phyloP scores from a whole-genome alignment of 805 yeast species.

The Naumovozyma baii region DNA sequence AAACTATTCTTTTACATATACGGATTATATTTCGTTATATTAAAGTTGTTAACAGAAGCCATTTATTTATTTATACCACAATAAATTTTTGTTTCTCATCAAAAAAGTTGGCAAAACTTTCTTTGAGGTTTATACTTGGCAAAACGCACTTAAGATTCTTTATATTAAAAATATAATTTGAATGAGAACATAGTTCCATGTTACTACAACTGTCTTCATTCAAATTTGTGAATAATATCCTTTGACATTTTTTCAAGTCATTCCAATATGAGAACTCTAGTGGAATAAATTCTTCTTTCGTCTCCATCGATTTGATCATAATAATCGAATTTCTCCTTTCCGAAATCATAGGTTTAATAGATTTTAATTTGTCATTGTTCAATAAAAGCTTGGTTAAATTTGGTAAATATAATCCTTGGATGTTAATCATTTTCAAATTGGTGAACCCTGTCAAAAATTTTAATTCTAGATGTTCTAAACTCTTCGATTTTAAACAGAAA shows the following conservation, averaged over 20 bases:
- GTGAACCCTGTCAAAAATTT: conserved; percentile 8
- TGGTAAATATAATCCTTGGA: conserved; percentile 20
- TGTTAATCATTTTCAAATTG: conserved; percentile 6
- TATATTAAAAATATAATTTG: conserved; percentile 14
- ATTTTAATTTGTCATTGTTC: conserved; percentile 2
- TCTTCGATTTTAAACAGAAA: conserved; percentile 13
- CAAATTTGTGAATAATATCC: conserved; percentile 2
- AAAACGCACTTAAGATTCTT: conserved; percentile 10
- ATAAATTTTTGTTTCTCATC: conserved; percentile 18
- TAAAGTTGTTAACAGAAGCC: no score
- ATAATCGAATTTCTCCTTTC: conserved; percentile 6
- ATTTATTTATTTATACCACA: conserved; percentile 8
- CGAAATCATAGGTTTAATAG: conserved; percentile 3
- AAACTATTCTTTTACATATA: no score
- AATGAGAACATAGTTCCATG: neutral
- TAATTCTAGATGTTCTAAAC: conserved; percentile 13
- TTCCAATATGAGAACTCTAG: conserved; percentile 23
- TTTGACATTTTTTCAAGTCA: conserved; percentile 11
- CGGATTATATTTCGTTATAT: no score
- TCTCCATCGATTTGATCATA: conserved; percentile 1
- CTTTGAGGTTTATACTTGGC: conserved; percentile 12
- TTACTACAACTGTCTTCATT: neutral
- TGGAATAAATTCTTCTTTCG: conserved; percentile 9
- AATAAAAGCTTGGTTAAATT: conserved; percentile 8
- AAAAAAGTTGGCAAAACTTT: conserved; percentile 16